Evolutionary conservation across 73 alveolate genomes (phyloP).

Genomic region (Blepharisma japonicum): DNA sequence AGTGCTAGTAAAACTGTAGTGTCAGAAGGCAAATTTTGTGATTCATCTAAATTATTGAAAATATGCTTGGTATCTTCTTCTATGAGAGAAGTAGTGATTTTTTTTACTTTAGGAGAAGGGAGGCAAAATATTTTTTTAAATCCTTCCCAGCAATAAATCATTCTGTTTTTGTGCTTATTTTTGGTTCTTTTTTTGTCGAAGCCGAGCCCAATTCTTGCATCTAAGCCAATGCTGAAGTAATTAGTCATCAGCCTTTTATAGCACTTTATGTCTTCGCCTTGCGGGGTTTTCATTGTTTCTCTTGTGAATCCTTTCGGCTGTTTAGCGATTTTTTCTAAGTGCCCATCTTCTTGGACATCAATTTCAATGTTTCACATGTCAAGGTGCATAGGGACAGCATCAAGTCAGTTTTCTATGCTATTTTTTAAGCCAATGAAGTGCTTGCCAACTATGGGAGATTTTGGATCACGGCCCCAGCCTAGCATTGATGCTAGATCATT

Average conservation of each 20-base stretch:
- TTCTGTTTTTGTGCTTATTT: slow-evolving; percentile 64
- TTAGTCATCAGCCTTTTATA: slow-evolving; percentile 75
- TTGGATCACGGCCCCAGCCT: slow-evolving; percentile 54
- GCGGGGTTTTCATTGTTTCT: slow-evolving; percentile 30
- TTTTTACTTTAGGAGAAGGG: slow-evolving; percentile 30
- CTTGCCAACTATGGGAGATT: slow-evolving; percentile 35
- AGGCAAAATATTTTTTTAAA: slow-evolving; percentile 66
- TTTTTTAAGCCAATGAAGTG: slow-evolving; percentile 35
- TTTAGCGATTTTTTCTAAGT: slow-evolving; percentile 46
- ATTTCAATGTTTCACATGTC: slow-evolving; percentile 86
- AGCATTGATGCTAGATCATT: slow-evolving; percentile 60
- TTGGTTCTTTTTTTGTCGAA: slow-evolving; percentile 81
- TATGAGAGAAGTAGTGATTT: slow-evolving; percentile 28
- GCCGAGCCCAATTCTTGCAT: slow-evolving; percentile 89
- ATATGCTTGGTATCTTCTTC: slow-evolving; percentile 3
- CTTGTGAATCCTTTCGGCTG: slow-evolving; percentile 15
- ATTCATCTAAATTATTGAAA: background rate
- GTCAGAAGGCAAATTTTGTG: slow-evolving; percentile 63
- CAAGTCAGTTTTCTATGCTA: slow-evolving; percentile 39
- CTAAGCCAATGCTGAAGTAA: slow-evolving; percentile 88
- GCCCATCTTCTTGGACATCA: slow-evolving; percentile 61
- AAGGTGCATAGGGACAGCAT: slow-evolving; percentile 53
- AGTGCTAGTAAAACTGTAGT: slow-evolving; percentile 76
- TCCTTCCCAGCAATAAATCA: slow-evolving; percentile 89
- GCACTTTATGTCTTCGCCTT: slow-evolving; percentile 28